Evolutionary conservation across 805 yeast genomes (phyloP).

Genomic region (Ogataea haglerorum): DNA sequence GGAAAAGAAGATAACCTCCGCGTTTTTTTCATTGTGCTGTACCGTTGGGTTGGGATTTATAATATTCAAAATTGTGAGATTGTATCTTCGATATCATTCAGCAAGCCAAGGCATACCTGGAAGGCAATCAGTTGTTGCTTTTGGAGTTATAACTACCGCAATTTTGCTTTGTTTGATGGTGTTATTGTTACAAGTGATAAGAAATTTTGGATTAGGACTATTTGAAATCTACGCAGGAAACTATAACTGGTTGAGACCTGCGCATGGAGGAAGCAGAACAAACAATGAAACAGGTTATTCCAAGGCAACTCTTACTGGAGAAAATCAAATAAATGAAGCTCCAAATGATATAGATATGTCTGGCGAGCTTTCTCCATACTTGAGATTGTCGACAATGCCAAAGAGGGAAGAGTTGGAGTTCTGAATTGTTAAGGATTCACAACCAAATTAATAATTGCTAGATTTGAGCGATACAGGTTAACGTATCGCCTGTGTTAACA

Average conservation of each 20-base stretch:
- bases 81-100: conserved; percentile 23
- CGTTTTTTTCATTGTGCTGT: conserved; percentile 27
- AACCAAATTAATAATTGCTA: background rate
- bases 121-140: conserved; percentile 38
- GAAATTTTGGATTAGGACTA: conserved; percentile 14
- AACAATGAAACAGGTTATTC: background rate
- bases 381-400: background rate
- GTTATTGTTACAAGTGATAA: conserved; percentile 9
- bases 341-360: too few relatives aligned
- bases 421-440: background rate
- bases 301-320: background rate
- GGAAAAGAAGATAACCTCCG: conserved; percentile 28
- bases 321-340: background rate
- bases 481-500: conserved; percentile 51
- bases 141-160: conserved; percentile 37
- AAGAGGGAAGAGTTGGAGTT: conserved; percentile 10
- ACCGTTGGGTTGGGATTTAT: conserved; percentile 38
- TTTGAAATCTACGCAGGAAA: conserved; percentile 13
- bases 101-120: conserved; percentile 39
- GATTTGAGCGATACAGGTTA: conserved; percentile 33
- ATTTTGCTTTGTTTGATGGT: conserved; percentile 31
- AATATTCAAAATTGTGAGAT: conserved; percentile 38
- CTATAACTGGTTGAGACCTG: conserved; percentile 14
- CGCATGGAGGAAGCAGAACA: background rate
- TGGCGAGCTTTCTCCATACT: background rate